phyloP scores from a whole-genome alignment of 2,329 filamentous ascomycete species.

The Fusarium citri region DNA sequence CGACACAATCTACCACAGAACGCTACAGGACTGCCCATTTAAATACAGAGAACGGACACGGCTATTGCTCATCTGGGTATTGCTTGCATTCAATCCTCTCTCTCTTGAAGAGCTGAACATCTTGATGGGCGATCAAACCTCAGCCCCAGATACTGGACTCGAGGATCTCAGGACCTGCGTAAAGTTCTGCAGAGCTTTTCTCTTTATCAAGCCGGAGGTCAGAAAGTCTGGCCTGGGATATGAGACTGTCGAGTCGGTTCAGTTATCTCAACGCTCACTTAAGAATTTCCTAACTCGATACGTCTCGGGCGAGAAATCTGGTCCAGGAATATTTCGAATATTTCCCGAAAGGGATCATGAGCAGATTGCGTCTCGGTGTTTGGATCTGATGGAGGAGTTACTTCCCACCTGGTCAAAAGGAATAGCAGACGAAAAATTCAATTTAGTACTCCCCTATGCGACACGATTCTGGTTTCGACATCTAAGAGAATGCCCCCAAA shows the following conservation, averaged over 20 bases:
- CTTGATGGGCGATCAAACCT: not conserved
- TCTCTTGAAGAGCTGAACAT: not conserved
- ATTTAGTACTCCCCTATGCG: not conserved
- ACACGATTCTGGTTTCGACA: conserved; percentile 14
- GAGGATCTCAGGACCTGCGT: not conserved
- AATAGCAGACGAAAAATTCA: fast-evolving
- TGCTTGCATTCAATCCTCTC: conserved; percentile 5
- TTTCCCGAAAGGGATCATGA: not conserved
- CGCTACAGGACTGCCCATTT: not conserved
- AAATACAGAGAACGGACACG: not conserved
- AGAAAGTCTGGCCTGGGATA: not conserved
- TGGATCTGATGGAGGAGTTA: not conserved
- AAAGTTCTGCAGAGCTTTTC: not conserved
- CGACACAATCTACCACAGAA: not conserved
- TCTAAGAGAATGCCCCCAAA: conserved; percentile 1
- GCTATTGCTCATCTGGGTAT: not conserved
- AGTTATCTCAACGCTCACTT: conserved; percentile 4
- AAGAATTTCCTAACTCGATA: not conserved
- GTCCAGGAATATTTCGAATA: not conserved
- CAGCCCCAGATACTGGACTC: not conserved
- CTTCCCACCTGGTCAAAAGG: not conserved
- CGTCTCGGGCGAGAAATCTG: too few species aligned
- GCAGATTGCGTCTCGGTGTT: conserved; percentile 2
- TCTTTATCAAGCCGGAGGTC: not conserved
- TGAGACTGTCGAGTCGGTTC: conserved; percentile 1